phyloP scores from a whole-genome alignment of 2,329 filamentous ascomycete genomes.

The Fusarium xyrophilum region DNA sequence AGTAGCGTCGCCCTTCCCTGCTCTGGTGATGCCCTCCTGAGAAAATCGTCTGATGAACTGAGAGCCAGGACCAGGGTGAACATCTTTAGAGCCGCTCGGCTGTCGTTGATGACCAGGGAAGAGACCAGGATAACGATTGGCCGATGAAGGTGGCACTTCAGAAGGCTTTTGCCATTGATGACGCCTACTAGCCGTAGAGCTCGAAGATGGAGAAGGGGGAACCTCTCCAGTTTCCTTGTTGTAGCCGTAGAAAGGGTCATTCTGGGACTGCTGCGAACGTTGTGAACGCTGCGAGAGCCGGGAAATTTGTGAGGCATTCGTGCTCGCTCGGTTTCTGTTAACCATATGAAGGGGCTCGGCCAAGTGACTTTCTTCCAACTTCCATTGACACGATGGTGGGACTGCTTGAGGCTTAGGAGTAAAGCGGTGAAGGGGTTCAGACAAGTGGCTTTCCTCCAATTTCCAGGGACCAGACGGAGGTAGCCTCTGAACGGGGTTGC shows the following conservation, averaged over 20 bases:
- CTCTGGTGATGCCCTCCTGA: constrained; percentile 46
- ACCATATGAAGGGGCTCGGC: constrained; percentile 54
- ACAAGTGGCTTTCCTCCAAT: constrained; percentile 61
- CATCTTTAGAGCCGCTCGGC: constrained; percentile 26
- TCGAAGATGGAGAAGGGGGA: constrained; percentile 21
- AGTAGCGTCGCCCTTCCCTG: constrained; percentile 1
- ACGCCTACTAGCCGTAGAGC: constrained; percentile 16
- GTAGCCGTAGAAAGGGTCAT: constrained; percentile 41
- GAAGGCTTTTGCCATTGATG: constrained; percentile 41
- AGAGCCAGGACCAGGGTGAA: constrained; percentile 2
- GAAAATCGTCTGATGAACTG: constrained; percentile 28
- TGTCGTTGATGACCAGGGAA: constrained; percentile 46
- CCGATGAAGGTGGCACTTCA: constrained; percentile 59
- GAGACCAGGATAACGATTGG: constrained; percentile 57
- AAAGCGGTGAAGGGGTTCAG: constrained; percentile 54
- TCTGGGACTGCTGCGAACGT: constrained; percentile 41
- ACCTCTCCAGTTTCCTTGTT: constrained; percentile 57
- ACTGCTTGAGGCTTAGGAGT: constrained; percentile 46
- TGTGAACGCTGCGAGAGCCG: constrained; percentile 36
- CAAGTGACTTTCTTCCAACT: constrained; percentile 61
- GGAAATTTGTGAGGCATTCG: constrained; percentile 28
- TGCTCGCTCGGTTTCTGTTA: constrained; percentile 46
- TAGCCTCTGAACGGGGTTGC: constrained; percentile 51
- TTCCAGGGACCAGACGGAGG: constrained; percentile 59
- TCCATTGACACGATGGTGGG: constrained; percentile 56